A percentile compares a stretch with the other conserved stretches of the same genome.
Conservation (phyloP, 2,329 filamentous ascomycete genomes). For the Aspergillus carbonarius region DNA sequence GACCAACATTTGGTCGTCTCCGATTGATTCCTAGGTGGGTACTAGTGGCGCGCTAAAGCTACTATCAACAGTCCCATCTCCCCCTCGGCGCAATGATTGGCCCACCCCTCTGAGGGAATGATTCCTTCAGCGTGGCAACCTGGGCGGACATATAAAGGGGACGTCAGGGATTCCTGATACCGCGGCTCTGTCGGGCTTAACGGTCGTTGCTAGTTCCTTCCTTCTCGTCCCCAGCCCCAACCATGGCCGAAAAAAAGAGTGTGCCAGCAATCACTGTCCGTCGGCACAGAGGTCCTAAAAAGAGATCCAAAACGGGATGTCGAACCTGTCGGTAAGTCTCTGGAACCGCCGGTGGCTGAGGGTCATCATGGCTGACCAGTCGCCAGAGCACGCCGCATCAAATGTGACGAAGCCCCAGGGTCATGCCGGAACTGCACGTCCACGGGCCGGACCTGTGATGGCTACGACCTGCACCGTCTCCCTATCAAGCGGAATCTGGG, state of each 20-base stretch:
- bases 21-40: too few relatives aligned
- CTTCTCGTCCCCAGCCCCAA: neutral
- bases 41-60: too few relatives aligned
- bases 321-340: conserved; percentile 8
- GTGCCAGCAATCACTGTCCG: neutral
- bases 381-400: conserved; percentile 1
- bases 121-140: too few relatives aligned
- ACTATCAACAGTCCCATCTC: too few relatives aligned
- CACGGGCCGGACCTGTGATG: conserved; percentile 5
- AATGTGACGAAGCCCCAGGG: conserved; percentile 5
- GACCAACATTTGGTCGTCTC: too few relatives aligned
- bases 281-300: neutral
- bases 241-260: neutral
- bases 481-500: neutral
- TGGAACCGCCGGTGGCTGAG: neutral
- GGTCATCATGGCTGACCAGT: neutral
- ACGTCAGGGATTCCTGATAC: too few relatives aligned
- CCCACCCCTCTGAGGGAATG: too few relatives aligned
- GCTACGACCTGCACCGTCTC: neutral
- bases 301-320: conserved; percentile 5
- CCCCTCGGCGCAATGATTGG: too few relatives aligned
- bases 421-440: conserved; percentile 1
- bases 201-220: too few relatives aligned
- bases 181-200: too few relatives aligned
- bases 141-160: too few relatives aligned